Evolutionary conservation across 306 rosid species (phyloP).

Genomic region (Begonia masoniana): DNA sequence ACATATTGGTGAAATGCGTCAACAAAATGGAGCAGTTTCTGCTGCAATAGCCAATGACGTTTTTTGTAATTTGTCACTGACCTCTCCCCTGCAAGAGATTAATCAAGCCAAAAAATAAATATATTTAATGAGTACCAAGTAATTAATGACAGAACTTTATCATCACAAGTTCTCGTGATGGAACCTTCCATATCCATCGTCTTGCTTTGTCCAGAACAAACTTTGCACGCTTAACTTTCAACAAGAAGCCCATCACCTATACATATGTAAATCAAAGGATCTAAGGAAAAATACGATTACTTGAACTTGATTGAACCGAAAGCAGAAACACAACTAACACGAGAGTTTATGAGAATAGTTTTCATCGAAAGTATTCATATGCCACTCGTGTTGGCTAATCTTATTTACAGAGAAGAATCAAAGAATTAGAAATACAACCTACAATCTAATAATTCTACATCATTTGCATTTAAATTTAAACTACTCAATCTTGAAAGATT

Average conservation of each 20-base stretch:
- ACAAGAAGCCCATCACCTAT: conserved; percentile 87
- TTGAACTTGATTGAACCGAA: conserved; percentile 9
- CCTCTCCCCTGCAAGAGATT: conserved; percentile 57
- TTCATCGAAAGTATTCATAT: too few relatives aligned
- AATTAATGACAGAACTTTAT: not conserved
- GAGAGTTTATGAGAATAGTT: too few relatives aligned
- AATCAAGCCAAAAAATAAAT: too few relatives aligned
- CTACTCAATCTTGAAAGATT: too few relatives aligned
- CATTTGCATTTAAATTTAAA: too few relatives aligned
- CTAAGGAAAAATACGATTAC: conserved; percentile 3
- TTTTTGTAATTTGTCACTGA: conserved; percentile 39
- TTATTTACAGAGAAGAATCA: too few relatives aligned
- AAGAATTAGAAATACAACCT: too few relatives aligned
- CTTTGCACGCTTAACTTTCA: conserved; percentile 95
- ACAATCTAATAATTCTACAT: too few relatives aligned
- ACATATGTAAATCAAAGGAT: conserved; percentile 2
- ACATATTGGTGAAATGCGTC: conserved; percentile 99
- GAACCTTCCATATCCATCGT: conserved; percentile 98
- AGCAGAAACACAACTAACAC: not conserved
- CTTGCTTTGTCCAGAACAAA: conserved; percentile 87
- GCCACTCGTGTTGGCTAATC: too few relatives aligned
- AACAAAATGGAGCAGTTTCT: conserved; percentile 96
- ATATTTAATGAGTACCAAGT: too few relatives aligned
- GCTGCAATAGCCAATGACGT: conserved; percentile 88
- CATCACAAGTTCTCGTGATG: conserved; percentile 1